Conservation (phyloP, 139 green algal genomes). For the Yamagishiella unicocca region DNA sequence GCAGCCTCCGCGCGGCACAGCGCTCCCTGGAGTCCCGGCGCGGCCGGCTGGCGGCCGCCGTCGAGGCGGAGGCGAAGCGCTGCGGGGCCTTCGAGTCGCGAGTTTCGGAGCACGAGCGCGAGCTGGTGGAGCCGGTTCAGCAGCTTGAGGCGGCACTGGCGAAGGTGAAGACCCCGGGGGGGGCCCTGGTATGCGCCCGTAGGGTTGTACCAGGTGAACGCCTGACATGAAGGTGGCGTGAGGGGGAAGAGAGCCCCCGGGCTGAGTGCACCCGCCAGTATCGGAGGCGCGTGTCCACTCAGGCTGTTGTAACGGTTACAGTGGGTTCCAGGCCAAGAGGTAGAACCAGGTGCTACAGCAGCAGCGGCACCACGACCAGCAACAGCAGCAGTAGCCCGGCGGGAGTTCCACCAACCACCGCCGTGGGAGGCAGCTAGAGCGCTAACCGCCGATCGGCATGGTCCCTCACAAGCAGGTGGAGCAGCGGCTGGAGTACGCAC, state of each 20-base stretch:
- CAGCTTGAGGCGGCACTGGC: background rate
- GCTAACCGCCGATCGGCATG: no score
- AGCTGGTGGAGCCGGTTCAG: background rate
- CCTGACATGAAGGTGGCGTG: background rate
- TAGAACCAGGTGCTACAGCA: no score
- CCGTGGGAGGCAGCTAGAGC: no score
- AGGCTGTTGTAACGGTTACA: no score
- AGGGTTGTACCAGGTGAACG: background rate
- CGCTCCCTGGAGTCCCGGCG: background rate
- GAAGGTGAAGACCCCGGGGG: background rate
- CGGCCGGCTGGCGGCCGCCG: background rate
- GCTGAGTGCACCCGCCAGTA: no score
- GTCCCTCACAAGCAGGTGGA: no score
- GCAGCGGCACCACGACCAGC: no score
- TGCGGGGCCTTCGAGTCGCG: background rate
- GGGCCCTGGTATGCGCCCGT: background rate
- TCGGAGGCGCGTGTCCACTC: no score
- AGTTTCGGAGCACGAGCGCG: background rate
- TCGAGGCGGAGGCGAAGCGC: background rate
- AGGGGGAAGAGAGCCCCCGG: no score
- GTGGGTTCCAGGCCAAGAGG: no score
- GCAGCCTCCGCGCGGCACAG: background rate
- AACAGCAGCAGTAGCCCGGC: no score
- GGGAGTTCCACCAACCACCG: no score
- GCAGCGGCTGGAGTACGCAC: background rate